Evolutionary conservation across 2,329 filamentous ascomycete species (phyloP).

Genomic region (Emergomyces pasteurianus): DNA sequence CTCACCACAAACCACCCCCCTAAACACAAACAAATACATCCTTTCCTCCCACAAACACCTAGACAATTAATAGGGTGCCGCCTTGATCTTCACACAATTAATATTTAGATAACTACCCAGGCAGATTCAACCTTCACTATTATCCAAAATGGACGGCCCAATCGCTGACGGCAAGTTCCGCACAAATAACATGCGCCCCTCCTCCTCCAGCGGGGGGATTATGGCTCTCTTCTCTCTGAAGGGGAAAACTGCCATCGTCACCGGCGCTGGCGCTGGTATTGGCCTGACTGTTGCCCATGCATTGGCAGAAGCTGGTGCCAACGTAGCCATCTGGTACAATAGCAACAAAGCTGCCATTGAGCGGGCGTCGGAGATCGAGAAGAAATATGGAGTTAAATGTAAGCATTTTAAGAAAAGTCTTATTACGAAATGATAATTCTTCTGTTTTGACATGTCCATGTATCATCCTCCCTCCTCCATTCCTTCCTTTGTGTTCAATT

Average conservation of each 20-base stretch:
- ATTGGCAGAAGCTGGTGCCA: slow-evolving; percentile 57
- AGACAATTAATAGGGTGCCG: neutral
- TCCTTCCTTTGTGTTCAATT: neutral
- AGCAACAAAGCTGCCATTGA: slow-evolving; percentile 53
- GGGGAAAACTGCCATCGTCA: slow-evolving; percentile 57
- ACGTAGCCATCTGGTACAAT: slow-evolving; percentile 63
- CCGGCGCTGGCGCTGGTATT: slow-evolving; percentile 58
- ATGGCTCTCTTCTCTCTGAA: slow-evolving; percentile 57
- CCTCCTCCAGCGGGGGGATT: slow-evolving; percentile 37
- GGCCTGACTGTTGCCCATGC: slow-evolving; percentile 53
- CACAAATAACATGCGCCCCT: slow-evolving; percentile 45
- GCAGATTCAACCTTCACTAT: neutral
- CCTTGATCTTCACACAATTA: neutral
- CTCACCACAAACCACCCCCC: neutral
- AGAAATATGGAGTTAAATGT: slow-evolving; percentile 57
- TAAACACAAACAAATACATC: neutral
- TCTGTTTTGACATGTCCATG: too few relatives aligned
- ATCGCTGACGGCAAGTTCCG: slow-evolving; percentile 36
- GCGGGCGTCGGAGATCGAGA: slow-evolving; percentile 51
- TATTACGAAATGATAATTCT: too few relatives aligned
- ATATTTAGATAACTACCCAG: neutral
- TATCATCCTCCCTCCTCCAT: too few relatives aligned
- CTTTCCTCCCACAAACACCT: neutral
- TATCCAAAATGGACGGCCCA: slow-evolving; percentile 22
- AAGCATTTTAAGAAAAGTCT: slow-evolving; percentile 22